phyloP scores from a whole-genome alignment of 345 rosid genomes.

The Corymbia maculata region DNA sequence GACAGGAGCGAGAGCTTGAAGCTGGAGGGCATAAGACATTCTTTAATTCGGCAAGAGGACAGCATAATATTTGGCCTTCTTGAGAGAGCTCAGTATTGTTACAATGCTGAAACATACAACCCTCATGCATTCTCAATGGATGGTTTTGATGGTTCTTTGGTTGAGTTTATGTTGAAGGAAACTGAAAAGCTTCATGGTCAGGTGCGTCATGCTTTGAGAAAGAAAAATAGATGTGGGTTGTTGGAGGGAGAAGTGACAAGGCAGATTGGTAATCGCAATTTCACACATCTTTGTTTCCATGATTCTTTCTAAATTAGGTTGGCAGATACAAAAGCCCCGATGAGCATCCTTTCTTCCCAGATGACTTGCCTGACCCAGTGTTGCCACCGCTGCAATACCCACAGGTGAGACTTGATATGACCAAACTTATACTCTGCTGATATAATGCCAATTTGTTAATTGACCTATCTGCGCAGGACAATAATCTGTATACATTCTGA shows the following conservation, averaged over 20 bases:
- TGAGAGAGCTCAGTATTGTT: slow-evolving; percentile 81
- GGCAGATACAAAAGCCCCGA: slow-evolving; percentile 92
- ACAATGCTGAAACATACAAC: slow-evolving; percentile 79
- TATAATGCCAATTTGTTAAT: neutral
- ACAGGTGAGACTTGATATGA: slow-evolving; percentile 17
- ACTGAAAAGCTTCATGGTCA: slow-evolving; percentile 82
- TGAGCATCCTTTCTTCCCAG: slow-evolving; percentile 82
- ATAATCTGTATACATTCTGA: neutral
- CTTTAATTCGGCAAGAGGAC: slow-evolving; percentile 86
- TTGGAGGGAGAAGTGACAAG: neutral
- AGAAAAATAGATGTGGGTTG: neutral
- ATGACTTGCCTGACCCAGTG: slow-evolving; percentile 55
- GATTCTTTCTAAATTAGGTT: slow-evolving; percentile 25
- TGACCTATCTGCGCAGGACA: neutral
- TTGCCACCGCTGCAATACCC: slow-evolving; percentile 84
- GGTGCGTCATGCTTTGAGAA: slow-evolving; percentile 18
- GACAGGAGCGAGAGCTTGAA: slow-evolving; percentile 73
- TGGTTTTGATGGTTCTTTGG: slow-evolving; percentile 76
- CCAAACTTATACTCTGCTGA: neutral
- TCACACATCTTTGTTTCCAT: neutral
- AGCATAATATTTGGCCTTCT: slow-evolving; percentile 75
- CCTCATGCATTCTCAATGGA: slow-evolving; percentile 62
- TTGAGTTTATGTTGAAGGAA: slow-evolving; percentile 73
- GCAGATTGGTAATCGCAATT: neutral
- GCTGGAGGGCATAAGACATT: slow-evolving; percentile 60